Conservation (phyloP, 805 yeast species). For the Vanderwaltozyma verrucispora region DNA sequence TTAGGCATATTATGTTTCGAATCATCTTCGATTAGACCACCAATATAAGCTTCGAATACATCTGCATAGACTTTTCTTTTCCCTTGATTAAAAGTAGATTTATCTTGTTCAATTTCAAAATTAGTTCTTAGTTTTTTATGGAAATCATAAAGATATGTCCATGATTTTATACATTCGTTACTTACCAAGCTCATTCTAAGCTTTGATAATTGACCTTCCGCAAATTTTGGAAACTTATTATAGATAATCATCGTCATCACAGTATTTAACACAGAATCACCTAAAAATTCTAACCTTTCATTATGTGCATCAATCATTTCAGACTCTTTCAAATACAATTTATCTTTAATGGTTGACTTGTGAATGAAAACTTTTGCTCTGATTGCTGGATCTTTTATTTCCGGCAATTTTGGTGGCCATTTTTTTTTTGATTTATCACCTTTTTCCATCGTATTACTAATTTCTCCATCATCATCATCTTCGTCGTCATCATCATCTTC, state of each 20-base stretch:
- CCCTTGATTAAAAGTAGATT: constrained; percentile 34
- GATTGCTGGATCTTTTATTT: constrained; percentile 47
- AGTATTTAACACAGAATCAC: constrained; percentile 74
- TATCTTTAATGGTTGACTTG: constrained; percentile 56
- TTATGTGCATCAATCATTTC: constrained; percentile 60
- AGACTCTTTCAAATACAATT: constrained; percentile 41
- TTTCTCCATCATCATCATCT: constrained; percentile 13
- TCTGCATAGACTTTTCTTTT: constrained; percentile 74
- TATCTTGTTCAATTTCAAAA: constrained; percentile 28
- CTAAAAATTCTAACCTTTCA: constrained; percentile 82
- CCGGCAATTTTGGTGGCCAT: constrained; percentile 65
- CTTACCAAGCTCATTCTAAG: constrained; percentile 62
- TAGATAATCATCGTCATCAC: constrained; percentile 62
- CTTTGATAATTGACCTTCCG: constrained; percentile 73
- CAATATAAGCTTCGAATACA: constrained; percentile 88
- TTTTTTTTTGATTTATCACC: constrained; percentile 18
- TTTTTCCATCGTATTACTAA: constrained; percentile 24
- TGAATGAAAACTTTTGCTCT: constrained; percentile 71
- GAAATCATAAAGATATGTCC: constrained; percentile 61
- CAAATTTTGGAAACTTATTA: constrained; percentile 51
- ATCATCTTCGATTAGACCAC: constrained; percentile 61
- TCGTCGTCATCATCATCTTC: constrained; percentile 7
- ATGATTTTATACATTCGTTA: constrained; percentile 59
- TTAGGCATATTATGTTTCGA: constrained; percentile 34
- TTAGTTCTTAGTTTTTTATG: constrained; percentile 44